Percentiles rank a stretch among this genome's conserved stretches.
These are phyloP conservation scores for Lactarius evosmus DNA, from an alignment of 768 basidiomycete species.

Conservation along the genomic window DNA sequence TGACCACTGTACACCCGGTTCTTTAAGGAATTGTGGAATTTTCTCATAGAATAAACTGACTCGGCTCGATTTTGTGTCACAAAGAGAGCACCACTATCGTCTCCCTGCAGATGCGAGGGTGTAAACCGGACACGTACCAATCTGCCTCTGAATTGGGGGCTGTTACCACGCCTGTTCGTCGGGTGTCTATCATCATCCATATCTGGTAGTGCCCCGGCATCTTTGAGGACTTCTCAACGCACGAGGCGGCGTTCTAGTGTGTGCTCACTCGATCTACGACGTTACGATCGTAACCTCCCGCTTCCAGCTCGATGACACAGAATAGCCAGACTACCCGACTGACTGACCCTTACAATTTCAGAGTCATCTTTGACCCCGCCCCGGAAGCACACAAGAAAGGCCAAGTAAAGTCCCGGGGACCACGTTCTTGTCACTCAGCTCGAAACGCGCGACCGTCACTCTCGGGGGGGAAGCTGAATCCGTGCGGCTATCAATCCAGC, in stretches of 20 bases:
- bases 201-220: background rate
- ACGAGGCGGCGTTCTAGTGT: too few relatives aligned
- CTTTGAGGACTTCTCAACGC: background rate
- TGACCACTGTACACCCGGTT: background rate
- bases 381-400: background rate
- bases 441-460: too few relatives aligned
- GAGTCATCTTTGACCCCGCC: background rate
- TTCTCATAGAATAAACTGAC: background rate
- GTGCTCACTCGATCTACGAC: too few relatives aligned
- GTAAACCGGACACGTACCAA: background rate
- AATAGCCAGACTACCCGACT: background rate
- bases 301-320: background rate
- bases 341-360: background rate
- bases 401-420: background rate
- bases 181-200: background rate
- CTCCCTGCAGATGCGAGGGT: background rate
- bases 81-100: background rate
- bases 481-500: background rate
- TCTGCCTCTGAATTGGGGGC: background rate
- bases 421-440: background rate
- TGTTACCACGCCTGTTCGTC: background rate
- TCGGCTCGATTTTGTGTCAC: background rate
- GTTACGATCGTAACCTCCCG: too few relatives aligned
- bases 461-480: too few relatives aligned
- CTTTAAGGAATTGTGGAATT: background rate